Percentiles rank a stretch among this genome's conserved stretches.
Conservation (phyloP, 1,139 yeast species). For the Diutina rugosa region DNA sequence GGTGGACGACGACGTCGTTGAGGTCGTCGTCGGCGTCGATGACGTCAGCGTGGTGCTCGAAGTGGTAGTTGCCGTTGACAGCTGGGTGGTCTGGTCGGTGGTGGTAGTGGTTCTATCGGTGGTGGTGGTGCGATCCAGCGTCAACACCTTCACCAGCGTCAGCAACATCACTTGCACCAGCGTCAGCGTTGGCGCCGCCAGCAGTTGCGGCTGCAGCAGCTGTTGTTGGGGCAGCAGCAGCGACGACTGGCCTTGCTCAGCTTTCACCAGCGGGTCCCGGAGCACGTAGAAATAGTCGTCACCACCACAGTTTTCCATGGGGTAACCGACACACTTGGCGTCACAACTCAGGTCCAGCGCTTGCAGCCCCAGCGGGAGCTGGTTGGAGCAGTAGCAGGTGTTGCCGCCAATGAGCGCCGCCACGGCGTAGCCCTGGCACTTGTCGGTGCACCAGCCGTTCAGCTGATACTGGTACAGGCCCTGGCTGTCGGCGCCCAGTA, state of each 20-base stretch:
- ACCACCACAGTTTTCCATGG: conserved; percentile 55
- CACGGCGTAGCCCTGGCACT: conserved; percentile 32
- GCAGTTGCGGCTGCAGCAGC: not conserved
- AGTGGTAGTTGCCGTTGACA: not conserved
- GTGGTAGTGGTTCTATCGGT: not conserved
- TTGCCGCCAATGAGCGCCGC: conserved; percentile 44
- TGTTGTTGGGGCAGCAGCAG: no score
- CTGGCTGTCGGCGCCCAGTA: conserved; percentile 2
- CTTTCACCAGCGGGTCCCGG: conserved; percentile 18
- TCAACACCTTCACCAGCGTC: not conserved
- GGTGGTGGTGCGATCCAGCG: not conserved
- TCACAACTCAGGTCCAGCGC: conserved; percentile 30
- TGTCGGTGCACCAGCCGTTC: conserved; percentile 33
- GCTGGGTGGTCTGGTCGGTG: not conserved
- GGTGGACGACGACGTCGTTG: conserved; percentile 7
- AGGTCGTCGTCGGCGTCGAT: conserved; percentile 7
- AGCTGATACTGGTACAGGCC: conserved; percentile 35
- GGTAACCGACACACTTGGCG: conserved; percentile 42
- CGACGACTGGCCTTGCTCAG: conserved; percentile 2
- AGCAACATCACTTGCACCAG: not conserved
- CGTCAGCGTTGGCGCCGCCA: not conserved
- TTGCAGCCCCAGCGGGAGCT: conserved; percentile 21
- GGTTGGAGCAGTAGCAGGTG: conserved; percentile 50
- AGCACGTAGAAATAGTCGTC: conserved; percentile 34
- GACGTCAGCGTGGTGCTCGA: not conserved